phyloP scores from a whole-genome alignment of 495 filamentous ascomycete genomes.

The Letharia columbiana region DNA sequence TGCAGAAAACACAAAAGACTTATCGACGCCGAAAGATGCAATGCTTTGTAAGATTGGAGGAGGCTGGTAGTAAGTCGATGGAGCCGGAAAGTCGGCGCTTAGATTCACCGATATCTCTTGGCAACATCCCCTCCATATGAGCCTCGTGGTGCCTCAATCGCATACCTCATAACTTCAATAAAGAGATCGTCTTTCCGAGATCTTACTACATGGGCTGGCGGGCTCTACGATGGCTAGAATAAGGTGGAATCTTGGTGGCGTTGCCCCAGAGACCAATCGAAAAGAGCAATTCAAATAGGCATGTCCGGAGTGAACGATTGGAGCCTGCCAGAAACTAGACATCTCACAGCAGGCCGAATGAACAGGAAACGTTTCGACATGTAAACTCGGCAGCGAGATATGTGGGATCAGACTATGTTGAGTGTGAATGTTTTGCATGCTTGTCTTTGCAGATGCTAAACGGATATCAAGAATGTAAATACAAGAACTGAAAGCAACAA shows the following conservation, averaged over 20 bases:
- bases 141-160: neutral
- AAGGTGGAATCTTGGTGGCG: neutral
- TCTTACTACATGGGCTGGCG: neutral
- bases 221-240: neutral
- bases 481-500: conserved; percentile 11
- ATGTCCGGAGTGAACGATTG: neutral
- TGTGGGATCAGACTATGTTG: neutral
- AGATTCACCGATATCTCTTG: conserved; percentile 11
- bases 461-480: conserved; percentile 11
- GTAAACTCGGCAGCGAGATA: neutral
- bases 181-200: neutral
- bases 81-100: neutral
- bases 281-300: no score
- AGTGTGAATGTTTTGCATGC: conserved; percentile 9
- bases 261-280: neutral
- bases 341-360: neutral
- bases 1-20: neutral
- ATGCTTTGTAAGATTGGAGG: neutral
- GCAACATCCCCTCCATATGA: neutral
- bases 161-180: no score
- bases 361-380: neutral
- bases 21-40: conserved; percentile 1
- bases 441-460: conserved; percentile 9
- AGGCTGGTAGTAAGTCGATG: conserved; percentile 6
- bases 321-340: neutral